A percentile compares a stretch with the other conserved stretches of the same genome.
These are phyloP conservation scores for Aspergillus quadrilineatus DNA, from an alignment of 2,329 filamentous ascomycete species.

Conservation along the genomic window DNA sequence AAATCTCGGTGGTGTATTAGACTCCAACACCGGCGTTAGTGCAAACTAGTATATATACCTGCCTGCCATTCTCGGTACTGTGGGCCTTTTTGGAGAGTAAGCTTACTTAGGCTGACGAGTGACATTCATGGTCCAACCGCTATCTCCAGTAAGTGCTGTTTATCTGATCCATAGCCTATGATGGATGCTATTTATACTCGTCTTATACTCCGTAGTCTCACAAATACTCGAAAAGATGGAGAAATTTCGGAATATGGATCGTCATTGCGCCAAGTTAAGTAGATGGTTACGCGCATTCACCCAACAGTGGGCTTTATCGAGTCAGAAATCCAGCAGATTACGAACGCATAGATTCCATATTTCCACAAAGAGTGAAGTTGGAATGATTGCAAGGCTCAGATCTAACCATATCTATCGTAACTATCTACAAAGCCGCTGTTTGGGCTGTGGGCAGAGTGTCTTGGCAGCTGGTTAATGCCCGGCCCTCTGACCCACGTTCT, in stretches of 20 bases:
- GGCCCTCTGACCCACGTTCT: constrained; percentile 14
- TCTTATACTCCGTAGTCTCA: background rate
- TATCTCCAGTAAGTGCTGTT: background rate
- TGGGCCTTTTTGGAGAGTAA: too few species aligned
- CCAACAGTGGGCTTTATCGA: background rate
- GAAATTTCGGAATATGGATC: background rate
- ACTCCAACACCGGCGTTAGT: background rate
- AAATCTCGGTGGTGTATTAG: background rate
- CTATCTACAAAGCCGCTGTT: background rate
- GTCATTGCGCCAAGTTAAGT: background rate
- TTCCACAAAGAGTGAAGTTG: background rate
- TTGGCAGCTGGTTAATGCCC: constrained; percentile 16
- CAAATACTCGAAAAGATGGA: background rate
- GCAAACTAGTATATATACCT: background rate
- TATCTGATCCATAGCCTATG: background rate
- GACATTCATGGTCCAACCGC: background rate
- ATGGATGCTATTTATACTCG: constrained; percentile 5
- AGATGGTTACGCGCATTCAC: background rate
- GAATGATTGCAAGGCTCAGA: background rate
- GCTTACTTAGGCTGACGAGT: background rate
- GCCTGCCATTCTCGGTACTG: background rate
- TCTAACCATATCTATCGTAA: background rate
- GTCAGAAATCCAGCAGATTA: background rate
- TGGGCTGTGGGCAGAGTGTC: background rate
- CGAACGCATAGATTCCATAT: background rate